Percentiles rank a stretch among this genome's conserved stretches.
These are phyloP conservation scores for Mycena indigotica DNA, from an alignment of 768 basidiomycete genomes.

Conservation along the genomic window DNA sequence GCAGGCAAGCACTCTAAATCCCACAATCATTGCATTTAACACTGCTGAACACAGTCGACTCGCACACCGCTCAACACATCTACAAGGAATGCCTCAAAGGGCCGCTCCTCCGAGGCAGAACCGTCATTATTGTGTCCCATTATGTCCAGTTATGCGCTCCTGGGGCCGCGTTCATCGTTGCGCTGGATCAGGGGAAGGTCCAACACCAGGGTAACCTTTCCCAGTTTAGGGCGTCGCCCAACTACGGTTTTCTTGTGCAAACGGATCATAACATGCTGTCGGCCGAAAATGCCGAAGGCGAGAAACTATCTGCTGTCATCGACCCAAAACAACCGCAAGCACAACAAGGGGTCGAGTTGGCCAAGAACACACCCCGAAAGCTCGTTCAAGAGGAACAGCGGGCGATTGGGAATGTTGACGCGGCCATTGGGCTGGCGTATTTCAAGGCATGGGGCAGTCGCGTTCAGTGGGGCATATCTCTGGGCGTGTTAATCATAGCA, in stretches of 20 bases:
- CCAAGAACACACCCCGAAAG: neutral
- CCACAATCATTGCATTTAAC: no score
- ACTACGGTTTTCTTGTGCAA: conserved; percentile 66
- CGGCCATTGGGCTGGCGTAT: conserved; percentile 49
- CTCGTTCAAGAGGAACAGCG: conserved; percentile 47
- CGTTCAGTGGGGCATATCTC: conserved; percentile 53
- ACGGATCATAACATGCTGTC: conserved; percentile 13
- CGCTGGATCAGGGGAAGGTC: conserved; percentile 76
- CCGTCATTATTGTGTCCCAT: conserved; percentile 92
- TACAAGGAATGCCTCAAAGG: conserved; percentile 82
- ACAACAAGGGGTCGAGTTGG: neutral
- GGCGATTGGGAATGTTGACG: conserved; percentile 49
- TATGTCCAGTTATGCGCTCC: conserved; percentile 86
- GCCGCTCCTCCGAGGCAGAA: conserved; percentile 74
- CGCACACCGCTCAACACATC: conserved; percentile 91
- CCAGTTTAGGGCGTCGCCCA: conserved; percentile 61
- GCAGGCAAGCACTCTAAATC: conserved; percentile 33
- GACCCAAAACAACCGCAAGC: neutral
- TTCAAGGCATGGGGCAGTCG: conserved; percentile 41
- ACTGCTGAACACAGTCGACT: conserved; percentile 73
- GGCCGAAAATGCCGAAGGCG: conserved; percentile 31
- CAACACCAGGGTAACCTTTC: conserved; percentile 67
- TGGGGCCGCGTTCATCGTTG: conserved; percentile 78
- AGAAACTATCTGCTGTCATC: neutral
- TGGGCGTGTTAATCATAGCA: conserved; percentile 49